Percentiles rank a stretch among this genome's conserved stretches.
Evolutionary conservation across 2,329 filamentous ascomycete species (phyloP).

Genomic region (Pseudogymnoascus sp.): DNA sequence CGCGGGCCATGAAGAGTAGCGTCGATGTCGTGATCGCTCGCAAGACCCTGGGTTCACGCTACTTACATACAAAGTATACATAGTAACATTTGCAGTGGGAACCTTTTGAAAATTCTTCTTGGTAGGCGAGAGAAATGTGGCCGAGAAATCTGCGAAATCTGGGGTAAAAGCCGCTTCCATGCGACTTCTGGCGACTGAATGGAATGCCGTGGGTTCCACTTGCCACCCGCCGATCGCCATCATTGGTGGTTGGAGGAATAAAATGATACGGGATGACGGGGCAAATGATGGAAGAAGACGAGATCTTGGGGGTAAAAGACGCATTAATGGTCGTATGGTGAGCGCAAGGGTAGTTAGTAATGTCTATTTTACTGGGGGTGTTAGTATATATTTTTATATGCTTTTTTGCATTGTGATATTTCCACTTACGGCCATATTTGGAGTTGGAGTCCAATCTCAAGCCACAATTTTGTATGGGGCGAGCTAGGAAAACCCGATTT

Average conservation of each 20-base stretch:
- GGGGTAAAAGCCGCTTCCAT: background rate
- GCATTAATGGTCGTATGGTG: background rate
- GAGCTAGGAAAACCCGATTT: constrained; percentile 1
- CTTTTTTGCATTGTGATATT: background rate
- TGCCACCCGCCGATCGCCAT: background rate
- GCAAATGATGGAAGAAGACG: constrained; percentile 3
- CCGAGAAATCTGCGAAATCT: constrained; percentile 2
- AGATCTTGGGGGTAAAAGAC: constrained; percentile 3
- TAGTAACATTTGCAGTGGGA: background rate
- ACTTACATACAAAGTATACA: background rate
- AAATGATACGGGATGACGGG: constrained; percentile 3
- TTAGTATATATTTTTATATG: constrained; percentile 1
- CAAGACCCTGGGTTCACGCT: background rate
- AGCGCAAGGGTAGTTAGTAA: background rate
- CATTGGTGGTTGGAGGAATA: background rate
- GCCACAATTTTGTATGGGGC: background rate
- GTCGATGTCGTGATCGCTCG: constrained; percentile 6
- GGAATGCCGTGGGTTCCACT: background rate
- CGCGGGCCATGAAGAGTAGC: constrained; percentile 1
- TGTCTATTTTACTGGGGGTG: background rate
- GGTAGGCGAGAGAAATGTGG: background rate
- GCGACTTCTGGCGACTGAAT: background rate
- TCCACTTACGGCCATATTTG: background rate
- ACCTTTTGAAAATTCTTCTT: background rate
- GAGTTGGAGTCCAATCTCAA: too few relatives aligned